Percentiles rank a stretch among this genome's conserved stretches.
Evolutionary conservation across 2,329 filamentous ascomycete species (phyloP).

Genomic region (Aspergillus carbonarius): DNA sequence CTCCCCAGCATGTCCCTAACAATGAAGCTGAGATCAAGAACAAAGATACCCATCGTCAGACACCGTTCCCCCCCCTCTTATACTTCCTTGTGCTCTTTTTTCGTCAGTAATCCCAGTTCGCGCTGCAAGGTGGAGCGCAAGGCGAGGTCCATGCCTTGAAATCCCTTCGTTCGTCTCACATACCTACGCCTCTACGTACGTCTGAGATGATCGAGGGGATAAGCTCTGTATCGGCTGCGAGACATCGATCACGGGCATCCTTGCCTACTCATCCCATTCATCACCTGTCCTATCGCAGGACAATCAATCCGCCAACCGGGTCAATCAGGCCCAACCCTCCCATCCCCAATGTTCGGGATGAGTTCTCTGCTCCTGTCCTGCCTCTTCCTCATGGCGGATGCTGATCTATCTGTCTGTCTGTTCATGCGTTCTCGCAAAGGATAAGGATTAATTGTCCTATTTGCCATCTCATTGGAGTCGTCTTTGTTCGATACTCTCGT

Average conservation of each 20-base stretch:
- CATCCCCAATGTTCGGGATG: not conserved
- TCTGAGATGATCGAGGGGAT: constrained; percentile 27
- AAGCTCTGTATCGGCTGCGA: constrained; percentile 56
- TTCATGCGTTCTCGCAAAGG: not conserved
- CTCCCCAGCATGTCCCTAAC: not conserved
- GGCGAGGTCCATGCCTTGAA: constrained; percentile 53
- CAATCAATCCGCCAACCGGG: not conserved
- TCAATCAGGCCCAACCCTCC: not conserved
- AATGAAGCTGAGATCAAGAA: constrained; percentile 12
- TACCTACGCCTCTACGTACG: not conserved
- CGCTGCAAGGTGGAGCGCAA: constrained; percentile 55
- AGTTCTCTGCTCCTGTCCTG: not conserved
- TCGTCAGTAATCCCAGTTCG: constrained; percentile 31
- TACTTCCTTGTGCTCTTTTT: constrained; percentile 2
- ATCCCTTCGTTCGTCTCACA: constrained; percentile 30
- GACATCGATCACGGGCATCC: constrained; percentile 38
- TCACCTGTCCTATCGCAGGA: not conserved
- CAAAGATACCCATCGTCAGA: constrained; percentile 30
- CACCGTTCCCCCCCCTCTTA: not conserved
- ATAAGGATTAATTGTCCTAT: not conserved
- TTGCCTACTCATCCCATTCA: too few relatives aligned
- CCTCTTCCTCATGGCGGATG: not conserved
- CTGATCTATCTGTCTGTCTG: not conserved
- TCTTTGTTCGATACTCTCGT: too few relatives aligned
- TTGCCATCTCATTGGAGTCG: not conserved